Evolutionary conservation across 176 grass and related monocot species (phyloP).

Genomic region (Ananas comosus): DNA sequence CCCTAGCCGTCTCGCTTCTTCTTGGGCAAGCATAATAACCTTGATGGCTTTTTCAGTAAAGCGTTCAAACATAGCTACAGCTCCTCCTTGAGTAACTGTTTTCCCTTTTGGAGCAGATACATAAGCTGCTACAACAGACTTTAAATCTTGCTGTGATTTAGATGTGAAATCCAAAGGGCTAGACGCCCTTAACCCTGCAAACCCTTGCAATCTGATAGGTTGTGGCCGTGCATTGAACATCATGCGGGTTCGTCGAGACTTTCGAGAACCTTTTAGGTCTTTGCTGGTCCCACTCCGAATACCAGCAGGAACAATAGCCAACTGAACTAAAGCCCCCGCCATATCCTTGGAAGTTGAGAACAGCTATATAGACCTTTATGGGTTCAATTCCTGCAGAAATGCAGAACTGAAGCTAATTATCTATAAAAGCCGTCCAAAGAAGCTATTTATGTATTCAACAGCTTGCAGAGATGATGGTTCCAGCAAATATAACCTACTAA

Average conservation of each 20-base stretch:
- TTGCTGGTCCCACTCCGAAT: constrained; percentile 16
- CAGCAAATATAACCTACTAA: too few species aligned
- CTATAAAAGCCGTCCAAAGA: background rate
- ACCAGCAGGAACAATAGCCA: constrained; percentile 31
- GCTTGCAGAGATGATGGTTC: too few species aligned
- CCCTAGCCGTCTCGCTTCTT: constrained; percentile 79
- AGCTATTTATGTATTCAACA: too few species aligned
- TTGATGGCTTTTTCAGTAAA: constrained; percentile 95
- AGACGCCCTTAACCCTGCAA: constrained; percentile 39
- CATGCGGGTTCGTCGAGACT: constrained; percentile 35
- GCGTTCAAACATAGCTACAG: constrained; percentile 74
- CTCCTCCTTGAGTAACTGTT: constrained; percentile 25
- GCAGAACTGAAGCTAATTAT: background rate
- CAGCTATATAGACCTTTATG: background rate
- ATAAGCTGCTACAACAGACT: constrained; percentile 35
- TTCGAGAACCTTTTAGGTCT: constrained; percentile 25
- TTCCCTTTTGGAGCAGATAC: constrained; percentile 18
- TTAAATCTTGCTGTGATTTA: constrained; percentile 19
- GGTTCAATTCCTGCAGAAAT: background rate
- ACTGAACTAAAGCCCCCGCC: constrained; percentile 49
- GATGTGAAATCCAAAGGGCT: constrained; percentile 24
- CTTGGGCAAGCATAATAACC: constrained; percentile 95
- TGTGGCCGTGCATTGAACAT: constrained; percentile 19
- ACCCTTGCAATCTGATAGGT: constrained; percentile 44
- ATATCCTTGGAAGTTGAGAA: constrained; percentile 11